A percentile compares a stretch with the other conserved stretches of the same genome.
These are phyloP conservation scores for Amylocarpus encephaloides DNA, from an alignment of 2,329 filamentous ascomycete species.

Conservation along the genomic window DNA sequence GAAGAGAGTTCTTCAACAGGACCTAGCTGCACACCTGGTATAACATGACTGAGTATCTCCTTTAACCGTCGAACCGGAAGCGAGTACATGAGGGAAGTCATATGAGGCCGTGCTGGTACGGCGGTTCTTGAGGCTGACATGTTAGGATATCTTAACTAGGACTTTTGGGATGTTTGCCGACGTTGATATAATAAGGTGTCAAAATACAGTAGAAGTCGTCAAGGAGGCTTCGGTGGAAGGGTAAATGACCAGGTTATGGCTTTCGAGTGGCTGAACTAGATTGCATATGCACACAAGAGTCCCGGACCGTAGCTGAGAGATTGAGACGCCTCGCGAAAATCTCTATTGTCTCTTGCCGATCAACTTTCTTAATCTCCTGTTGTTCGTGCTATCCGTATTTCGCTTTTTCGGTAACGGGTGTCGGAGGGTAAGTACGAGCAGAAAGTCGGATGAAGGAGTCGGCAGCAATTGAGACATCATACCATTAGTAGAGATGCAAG, in stretches of 20 bases:
- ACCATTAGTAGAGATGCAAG: not conserved
- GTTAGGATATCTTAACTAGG: not conserved
- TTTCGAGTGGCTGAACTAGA: slow-evolving; percentile 1
- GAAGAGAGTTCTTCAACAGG: slow-evolving; percentile 28
- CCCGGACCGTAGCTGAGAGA: not conserved
- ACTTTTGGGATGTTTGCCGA: not conserved
- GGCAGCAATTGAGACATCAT: not conserved
- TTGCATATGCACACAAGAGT: not conserved
- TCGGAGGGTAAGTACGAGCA: not conserved
- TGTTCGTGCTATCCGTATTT: not conserved
- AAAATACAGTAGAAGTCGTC: not conserved
- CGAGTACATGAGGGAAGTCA: slow-evolving; percentile 28
- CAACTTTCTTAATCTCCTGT: not conserved
- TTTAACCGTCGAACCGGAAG: slow-evolving; percentile 28
- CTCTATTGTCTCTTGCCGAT: not conserved
- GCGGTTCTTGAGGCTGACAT: slow-evolving; percentile 24
- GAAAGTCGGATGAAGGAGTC: not conserved
- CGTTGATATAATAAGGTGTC: not conserved
- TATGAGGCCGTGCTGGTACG: slow-evolving; percentile 19
- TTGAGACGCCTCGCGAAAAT: not conserved
- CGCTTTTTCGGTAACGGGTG: not conserved
- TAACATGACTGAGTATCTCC: slow-evolving; percentile 26
- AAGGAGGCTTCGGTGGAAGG: not conserved
- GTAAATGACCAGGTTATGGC: slow-evolving; percentile 1
- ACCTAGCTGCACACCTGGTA: slow-evolving; percentile 23